A percentile compares a stretch with the other conserved stretches of the same genome.
phyloP scores from a whole-genome alignment of 306 rosid genomes.

The Luffa aegyptiaca region DNA sequence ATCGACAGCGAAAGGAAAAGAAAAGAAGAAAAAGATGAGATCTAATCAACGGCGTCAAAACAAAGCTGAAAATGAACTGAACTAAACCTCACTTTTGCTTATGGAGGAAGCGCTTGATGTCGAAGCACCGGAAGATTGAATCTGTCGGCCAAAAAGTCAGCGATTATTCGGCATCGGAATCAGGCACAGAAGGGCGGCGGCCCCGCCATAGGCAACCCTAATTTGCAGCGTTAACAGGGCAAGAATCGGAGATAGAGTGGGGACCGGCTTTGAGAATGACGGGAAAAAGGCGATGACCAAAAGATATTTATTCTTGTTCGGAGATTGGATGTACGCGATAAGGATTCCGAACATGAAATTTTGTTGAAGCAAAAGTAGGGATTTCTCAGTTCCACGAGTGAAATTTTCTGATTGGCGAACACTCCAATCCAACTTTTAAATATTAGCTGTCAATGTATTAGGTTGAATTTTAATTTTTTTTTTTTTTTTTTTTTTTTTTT shows the following conservation, averaged over 20 bases:
- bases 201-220: background rate
- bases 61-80: background rate
- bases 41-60: background rate
- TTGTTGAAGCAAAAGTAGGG: background rate
- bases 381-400: background rate
- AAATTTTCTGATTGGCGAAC: background rate
- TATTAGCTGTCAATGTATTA: background rate
- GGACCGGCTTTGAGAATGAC: background rate
- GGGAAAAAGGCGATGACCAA: background rate
- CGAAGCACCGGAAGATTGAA: background rate
- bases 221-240: background rate
- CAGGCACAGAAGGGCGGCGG: background rate
- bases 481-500: no score
- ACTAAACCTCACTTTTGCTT: background rate
- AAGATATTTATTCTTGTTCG: background rate
- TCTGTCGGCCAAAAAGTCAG: background rate
- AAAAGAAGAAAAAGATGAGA: background rate
- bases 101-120: background rate
- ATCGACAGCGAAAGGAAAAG: no score
- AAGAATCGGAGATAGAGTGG: background rate
- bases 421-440: background rate
- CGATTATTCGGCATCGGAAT: background rate
- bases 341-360: background rate
- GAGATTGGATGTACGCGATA: background rate
- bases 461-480: no score